phyloP scores from a whole-genome alignment of 495 filamentous ascomycete species.

The Choiromyces venosus region DNA sequence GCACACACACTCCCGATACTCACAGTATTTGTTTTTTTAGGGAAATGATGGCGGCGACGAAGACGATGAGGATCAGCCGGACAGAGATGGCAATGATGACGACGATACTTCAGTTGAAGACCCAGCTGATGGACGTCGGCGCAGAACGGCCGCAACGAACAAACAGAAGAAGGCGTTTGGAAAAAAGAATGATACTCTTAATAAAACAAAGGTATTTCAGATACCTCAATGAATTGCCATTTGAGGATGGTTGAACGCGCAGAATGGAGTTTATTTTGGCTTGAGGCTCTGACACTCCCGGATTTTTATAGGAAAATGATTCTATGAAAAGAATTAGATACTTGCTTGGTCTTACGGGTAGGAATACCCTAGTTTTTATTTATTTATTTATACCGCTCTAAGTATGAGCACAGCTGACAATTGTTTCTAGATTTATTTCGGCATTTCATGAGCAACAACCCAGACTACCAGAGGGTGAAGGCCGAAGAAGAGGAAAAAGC shows the following conservation, averaged over 20 bases:
- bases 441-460: constrained; percentile 97
- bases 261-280: constrained; percentile 7
- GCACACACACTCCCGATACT: constrained; percentile 11
- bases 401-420: constrained; percentile 13
- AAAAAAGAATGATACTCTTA: constrained; percentile 85
- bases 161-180: constrained; percentile 85
- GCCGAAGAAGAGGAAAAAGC: constrained; percentile 73
- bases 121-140: constrained; percentile 69
- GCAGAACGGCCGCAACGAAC: constrained; percentile 75
- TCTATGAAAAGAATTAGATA: constrained; percentile 93
- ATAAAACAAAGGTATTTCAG: constrained; percentile 74
- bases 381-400: not conserved
- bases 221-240: not conserved
- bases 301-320: constrained; percentile 73
- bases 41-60: constrained; percentile 21
- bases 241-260: constrained; percentile 21
- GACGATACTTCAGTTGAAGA: constrained; percentile 33
- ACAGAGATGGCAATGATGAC: constrained; percentile 33
- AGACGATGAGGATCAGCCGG: constrained; percentile 21
- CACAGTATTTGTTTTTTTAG: constrained; percentile 16
- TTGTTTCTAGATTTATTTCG: constrained; percentile 70
- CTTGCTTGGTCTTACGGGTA: constrained; percentile 75
- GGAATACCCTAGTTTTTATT: not conserved
- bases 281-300: constrained; percentile 29
- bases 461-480: constrained; percentile 84